A percentile compares a stretch with the other conserved stretches of the same genome.
These are phyloP conservation scores for Haematococcus lacustris DNA, from an alignment of 139 green algal genomes.

Conservation along the genomic window DNA sequence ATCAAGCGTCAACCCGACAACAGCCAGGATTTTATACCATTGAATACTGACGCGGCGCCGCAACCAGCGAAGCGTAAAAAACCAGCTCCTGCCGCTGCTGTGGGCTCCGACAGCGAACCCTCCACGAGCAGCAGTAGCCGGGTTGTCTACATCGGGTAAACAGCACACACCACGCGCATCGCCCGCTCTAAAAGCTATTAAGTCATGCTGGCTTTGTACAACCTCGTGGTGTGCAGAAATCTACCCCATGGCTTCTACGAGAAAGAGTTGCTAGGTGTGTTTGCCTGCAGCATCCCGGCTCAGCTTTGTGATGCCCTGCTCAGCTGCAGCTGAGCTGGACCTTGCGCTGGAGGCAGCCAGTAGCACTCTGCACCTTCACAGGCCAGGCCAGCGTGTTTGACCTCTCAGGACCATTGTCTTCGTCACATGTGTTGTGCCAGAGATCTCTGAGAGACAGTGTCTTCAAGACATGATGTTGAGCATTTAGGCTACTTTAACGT, in stretches of 20 bases:
- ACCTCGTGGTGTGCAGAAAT: slow-evolving; percentile 48
- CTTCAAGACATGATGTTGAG: background rate
- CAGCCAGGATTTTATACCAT: no score
- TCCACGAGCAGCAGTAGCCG: no score
- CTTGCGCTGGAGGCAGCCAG: background rate
- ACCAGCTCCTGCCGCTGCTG: no score
- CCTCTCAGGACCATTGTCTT: background rate
- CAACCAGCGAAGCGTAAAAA: no score
- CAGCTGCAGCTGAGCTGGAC: background rate
- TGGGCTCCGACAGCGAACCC: no score
- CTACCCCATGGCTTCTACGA: slow-evolving; percentile 91
- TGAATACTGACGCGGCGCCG: no score
- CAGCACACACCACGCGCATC: no score
- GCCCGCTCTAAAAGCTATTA: no score
- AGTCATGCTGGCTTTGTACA: background rate
- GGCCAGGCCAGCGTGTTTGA: background rate
- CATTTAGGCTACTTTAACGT: background rate
- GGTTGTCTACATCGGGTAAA: no score
- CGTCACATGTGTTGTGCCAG: background rate
- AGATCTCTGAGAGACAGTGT: background rate
- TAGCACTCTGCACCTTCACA: background rate
- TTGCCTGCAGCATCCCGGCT: background rate
- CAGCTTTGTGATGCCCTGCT: background rate
- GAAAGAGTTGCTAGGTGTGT: slow-evolving; percentile 72
- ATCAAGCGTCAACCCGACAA: no score